Evolutionary conservation across 345 rosid species (phyloP), one percentile per base, ranked within the genome.

Genomic region (Geranium rotundifolium): DNA sequence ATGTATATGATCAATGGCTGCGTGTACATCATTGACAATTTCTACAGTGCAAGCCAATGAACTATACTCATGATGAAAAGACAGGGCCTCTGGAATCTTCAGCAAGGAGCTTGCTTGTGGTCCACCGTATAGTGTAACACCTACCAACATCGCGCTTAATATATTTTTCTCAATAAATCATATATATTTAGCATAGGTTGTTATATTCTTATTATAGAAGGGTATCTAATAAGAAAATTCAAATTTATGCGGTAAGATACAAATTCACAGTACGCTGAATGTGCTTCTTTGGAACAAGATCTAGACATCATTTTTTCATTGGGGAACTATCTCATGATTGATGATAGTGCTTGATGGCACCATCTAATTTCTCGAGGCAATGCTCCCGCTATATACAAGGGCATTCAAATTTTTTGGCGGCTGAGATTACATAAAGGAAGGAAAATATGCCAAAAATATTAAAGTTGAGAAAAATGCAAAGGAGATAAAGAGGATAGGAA

Each of bases 1-100:
- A 71, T 95, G 95, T 67, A 90, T 95, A 66, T 95, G 99, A 70
- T 82, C 78, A 60, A 95, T 82, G 63, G 99, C 96, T 63, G 77
- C 84, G 67, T 75, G 37, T 29, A 90, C 91, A 37, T 95, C 95
- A 57, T 95, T 88, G 50, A 90, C 96, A 70, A 88, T 88, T 82
- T 95, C 96, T 57, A 95, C 70, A 15, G 99, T 85, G 80, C 97
- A 90, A 31, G 88, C 85, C 84, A 74, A 63, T 29, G 97, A 81
- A 77, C 72, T 88, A 77, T 95, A 95, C 73, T 95, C 99, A 52
- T 82, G 87, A 65, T 80, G 95, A 58, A 95, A 82, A 7, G 89
- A 72, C 16, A 55, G 31, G 41, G 92, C 83, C 73, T 79, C 78
- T 37, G 91, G 89, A 65, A 88, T 64, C 69, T 75, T 77, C 67